Conservation (phyloP, 768 basidiomycete genomes). For the Xerocomus potaroensis region DNA sequence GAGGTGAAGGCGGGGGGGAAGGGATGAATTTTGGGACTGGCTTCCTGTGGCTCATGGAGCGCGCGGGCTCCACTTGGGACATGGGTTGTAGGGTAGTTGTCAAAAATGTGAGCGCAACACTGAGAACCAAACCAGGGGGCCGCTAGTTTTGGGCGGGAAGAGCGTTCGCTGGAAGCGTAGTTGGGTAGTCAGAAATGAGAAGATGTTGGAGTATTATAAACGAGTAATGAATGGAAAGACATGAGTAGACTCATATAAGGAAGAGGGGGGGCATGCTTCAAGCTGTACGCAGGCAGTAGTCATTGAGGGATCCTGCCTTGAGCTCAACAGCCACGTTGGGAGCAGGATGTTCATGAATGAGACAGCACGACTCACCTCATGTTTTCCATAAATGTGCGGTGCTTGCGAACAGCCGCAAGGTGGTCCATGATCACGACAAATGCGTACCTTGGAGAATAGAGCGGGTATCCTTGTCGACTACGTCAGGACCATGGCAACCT, state of each 20-base stretch:
- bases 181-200: conserved; percentile 27
- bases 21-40: conserved; percentile 66
- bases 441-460: conserved; percentile 21
- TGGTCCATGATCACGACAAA: conserved; percentile 33
- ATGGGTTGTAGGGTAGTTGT: conserved; percentile 15
- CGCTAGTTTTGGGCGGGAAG: conserved; percentile 12
- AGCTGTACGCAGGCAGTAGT: conserved; percentile 32
- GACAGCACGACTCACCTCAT: conserved; percentile 35
- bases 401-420: conserved; percentile 31
- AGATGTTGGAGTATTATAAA: conserved; percentile 26
- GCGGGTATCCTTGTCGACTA: conserved; percentile 20
- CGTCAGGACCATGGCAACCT: conserved; percentile 26
- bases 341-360: conserved; percentile 29
- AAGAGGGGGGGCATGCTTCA: conserved; percentile 24
- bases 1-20: conserved; percentile 48
- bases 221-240: conserved; percentile 25
- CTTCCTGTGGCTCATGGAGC: conserved; percentile 62
- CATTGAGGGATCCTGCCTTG: conserved; percentile 30
- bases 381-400: conserved; percentile 33
- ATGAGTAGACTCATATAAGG: conserved; percentile 30
- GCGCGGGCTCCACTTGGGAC: conserved; percentile 27
- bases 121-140: conserved; percentile 8
- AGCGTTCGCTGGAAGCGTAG: conserved; percentile 21
- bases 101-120: conserved; percentile 6
- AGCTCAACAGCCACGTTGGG: conserved; percentile 34